Evolutionary conservation across 129 eudicot species (phyloP).

Genomic region (Calendula officinalis): DNA sequence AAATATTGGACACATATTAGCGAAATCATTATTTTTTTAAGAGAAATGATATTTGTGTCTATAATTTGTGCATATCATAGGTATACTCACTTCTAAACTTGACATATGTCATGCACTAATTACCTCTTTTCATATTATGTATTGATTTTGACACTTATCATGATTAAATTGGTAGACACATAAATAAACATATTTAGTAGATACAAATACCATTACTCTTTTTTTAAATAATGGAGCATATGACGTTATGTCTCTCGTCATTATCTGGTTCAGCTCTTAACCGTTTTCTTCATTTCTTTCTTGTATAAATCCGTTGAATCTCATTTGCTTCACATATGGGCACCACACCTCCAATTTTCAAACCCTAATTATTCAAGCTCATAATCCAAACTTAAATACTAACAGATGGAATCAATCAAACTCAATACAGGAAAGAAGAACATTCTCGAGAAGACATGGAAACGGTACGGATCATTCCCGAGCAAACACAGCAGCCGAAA

Average conservation of each 20-base stretch:
- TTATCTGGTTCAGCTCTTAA: conserved; percentile 1
- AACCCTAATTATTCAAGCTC: conserved; percentile 3
- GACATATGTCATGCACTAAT: too few relatives aligned
- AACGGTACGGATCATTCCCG: conserved; percentile 38
- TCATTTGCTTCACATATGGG: not conserved
- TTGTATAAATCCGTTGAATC: conserved; percentile 8
- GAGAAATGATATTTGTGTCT: too few relatives aligned
- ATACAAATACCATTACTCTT: too few relatives aligned
- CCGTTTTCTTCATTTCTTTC: conserved; percentile 2
- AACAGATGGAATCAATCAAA: conserved; percentile 13
- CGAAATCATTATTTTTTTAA: too few relatives aligned
- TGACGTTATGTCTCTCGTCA: not conserved
- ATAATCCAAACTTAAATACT: not conserved
- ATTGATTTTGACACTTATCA: too few relatives aligned
- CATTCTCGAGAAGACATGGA: conserved; percentile 43
- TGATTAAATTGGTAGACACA: too few relatives aligned
- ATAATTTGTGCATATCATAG: too few relatives aligned
- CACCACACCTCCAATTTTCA: not conserved
- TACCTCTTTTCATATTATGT: too few relatives aligned
- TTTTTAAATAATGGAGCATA: too few relatives aligned
- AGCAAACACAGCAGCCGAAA: not conserved
- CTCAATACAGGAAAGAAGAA: conserved; percentile 30
- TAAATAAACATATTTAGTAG: too few relatives aligned
- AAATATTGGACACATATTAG: too few relatives aligned
- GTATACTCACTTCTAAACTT: too few relatives aligned